Evolutionary conservation across 495 filamentous ascomycete species (phyloP).

Genomic region (Lasiosphaeriaceae sp.): DNA sequence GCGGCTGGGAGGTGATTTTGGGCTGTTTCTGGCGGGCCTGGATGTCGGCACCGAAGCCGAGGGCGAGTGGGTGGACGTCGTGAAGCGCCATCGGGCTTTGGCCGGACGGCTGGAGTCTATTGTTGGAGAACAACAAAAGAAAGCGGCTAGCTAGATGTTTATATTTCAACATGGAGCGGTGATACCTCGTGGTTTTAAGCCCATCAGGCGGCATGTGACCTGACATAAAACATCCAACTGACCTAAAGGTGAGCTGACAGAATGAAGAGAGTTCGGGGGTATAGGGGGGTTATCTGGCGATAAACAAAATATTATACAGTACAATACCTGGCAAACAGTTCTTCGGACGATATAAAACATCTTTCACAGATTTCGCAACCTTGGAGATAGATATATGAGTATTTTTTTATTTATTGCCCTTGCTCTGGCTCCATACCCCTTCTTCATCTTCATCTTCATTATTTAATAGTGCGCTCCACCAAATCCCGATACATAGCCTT

Average conservation of each 20-base stretch:
- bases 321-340: too few species aligned
- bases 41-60: conserved; percentile 53
- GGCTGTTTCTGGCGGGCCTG: conserved; percentile 70
- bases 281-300: too few species aligned
- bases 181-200: not conserved
- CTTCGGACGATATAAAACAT: too few species aligned
- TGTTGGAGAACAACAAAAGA: conserved; percentile 49
- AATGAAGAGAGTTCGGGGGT: too few species aligned
- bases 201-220: not conserved
- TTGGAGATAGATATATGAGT: not conserved
- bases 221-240: not conserved
- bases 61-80: conserved; percentile 86
- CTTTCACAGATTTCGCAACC: too few species aligned
- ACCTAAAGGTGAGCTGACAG: too few species aligned
- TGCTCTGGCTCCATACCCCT: not conserved
- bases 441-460: not conserved
- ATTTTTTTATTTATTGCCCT: not conserved
- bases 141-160: conserved; percentile 4
- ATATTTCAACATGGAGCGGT: too few species aligned
- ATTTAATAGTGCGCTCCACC: conserved; percentile 72
- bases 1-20: conserved; percentile 88
- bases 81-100: conserved; percentile 82
- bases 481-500: conserved; percentile 94
- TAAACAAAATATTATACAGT: too few species aligned
- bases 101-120: conserved; percentile 84